Percentiles rank a stretch among this genome's conserved stretches.
Conservation (phyloP, 2,329 filamentous ascomycete species). For the Thermothelomyces thermophilus region DNA sequence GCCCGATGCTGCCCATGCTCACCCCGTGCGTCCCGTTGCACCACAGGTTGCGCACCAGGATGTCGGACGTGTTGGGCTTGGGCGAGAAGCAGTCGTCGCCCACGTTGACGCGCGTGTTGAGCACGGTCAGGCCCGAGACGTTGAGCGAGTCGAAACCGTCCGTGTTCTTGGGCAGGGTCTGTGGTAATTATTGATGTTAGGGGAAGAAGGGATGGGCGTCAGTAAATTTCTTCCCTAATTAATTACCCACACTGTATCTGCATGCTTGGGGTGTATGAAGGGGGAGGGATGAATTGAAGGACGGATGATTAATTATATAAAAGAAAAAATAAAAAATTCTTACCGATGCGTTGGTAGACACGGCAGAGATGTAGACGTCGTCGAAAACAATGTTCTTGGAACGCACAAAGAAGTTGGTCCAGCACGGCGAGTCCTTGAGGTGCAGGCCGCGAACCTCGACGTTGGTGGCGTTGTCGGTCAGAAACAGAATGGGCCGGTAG, state of each 20-base stretch:
- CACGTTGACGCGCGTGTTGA: conserved; percentile 45
- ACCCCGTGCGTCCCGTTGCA: conserved; percentile 54
- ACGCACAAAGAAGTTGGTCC: conserved; percentile 54
- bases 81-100: conserved; percentile 57
- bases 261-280: neutral
- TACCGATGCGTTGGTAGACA: conserved; percentile 6
- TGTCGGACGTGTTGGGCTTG: conserved; percentile 52
- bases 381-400: conserved; percentile 8
- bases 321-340: no score
- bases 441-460: conserved; percentile 51
- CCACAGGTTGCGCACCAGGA: conserved; percentile 54
- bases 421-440: conserved; percentile 55
- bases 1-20: conserved; percentile 52
- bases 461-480: conserved; percentile 55
- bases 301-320: conserved; percentile 43
- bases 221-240: no score
- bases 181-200: no score
- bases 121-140: conserved; percentile 46
- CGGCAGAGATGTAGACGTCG: conserved; percentile 10
- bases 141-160: conserved; percentile 58
- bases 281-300: conserved; percentile 35
- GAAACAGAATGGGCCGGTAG: conserved; percentile 53
- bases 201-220: no score
- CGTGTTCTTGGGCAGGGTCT: conserved; percentile 50
- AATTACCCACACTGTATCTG: no score